Evolutionary conservation across 1,139 yeast genomes (phyloP).

Genomic region (Nadsonia starkeyi-henricii): DNA sequence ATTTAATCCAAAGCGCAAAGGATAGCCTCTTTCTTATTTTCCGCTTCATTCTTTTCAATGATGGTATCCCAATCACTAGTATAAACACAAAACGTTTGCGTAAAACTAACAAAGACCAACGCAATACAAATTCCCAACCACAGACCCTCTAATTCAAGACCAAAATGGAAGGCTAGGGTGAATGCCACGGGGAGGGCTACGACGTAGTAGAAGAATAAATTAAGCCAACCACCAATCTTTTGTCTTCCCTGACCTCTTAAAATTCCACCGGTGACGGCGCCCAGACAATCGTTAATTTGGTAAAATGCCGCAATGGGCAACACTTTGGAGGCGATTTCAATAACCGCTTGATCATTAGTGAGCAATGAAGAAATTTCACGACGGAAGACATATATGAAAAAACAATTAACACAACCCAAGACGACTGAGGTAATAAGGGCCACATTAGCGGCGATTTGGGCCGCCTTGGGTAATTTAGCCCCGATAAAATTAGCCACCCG

Average conservation of each 20-base stretch:
- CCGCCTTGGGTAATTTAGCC: slow-evolving; percentile 50
- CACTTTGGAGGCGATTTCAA: slow-evolving; percentile 33
- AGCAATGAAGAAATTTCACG: slow-evolving; percentile 49
- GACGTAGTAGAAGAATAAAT: slow-evolving; percentile 58
- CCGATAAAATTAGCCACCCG: slow-evolving; percentile 84
- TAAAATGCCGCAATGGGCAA: slow-evolving; percentile 63
- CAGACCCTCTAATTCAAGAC: slow-evolving; percentile 48
- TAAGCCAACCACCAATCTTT: slow-evolving; percentile 66
- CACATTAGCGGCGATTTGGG: slow-evolving; percentile 49
- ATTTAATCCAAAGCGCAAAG: no score
- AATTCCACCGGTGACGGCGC: slow-evolving; percentile 74
- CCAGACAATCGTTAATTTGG: slow-evolving; percentile 68
- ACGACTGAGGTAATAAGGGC: slow-evolving; percentile 46
- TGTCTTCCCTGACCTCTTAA: slow-evolving; percentile 82
- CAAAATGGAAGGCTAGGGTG: slow-evolving; percentile 41
- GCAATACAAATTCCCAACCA: slow-evolving; percentile 88
- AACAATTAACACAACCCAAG: slow-evolving; percentile 45
- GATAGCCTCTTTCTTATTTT: no score
- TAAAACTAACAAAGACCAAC: slow-evolving; percentile 49
- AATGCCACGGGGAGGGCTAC: slow-evolving; percentile 62
- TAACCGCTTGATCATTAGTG: slow-evolving; percentile 56
- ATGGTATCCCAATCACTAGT: slow-evolving; percentile 42
- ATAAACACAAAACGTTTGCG: slow-evolving; percentile 39
- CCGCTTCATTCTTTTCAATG: slow-evolving; percentile 20
- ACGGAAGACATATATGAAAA: slow-evolving; percentile 38